Percentiles rank a stretch among this genome's conserved stretches.
These are phyloP conservation scores for Calonectria crousiana DNA, from an alignment of 2,329 filamentous ascomycete species.

Conservation along the genomic window DNA sequence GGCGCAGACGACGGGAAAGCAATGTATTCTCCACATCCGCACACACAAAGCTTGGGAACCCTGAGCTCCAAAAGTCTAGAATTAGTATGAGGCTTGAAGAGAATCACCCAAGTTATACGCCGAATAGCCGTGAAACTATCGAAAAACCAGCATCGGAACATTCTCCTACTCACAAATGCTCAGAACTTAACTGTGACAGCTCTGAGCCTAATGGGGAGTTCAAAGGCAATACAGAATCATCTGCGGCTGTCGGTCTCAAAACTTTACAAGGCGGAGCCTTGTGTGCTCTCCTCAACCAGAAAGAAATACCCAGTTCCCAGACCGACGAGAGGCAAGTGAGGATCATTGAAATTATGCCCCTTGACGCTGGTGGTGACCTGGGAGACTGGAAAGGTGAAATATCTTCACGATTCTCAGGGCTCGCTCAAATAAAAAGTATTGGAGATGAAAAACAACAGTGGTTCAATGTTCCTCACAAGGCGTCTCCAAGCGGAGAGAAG, in stretches of 20 bases:
- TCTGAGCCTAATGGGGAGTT: conserved; percentile 22
- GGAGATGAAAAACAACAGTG: background rate
- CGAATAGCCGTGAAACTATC: background rate
- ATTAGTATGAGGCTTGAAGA: background rate
- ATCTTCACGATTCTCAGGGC: background rate
- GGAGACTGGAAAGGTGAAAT: background rate
- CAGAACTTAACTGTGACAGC: conserved; percentile 7
- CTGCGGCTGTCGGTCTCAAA: background rate
- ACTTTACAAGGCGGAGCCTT: background rate
- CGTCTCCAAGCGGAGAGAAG: conserved; percentile 16
- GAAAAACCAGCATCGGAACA: conserved; percentile 9
- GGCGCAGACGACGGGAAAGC: conserved; percentile 45
- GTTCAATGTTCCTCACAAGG: background rate
- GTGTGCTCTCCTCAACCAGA: conserved; percentile 27
- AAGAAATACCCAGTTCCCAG: conserved; percentile 3
- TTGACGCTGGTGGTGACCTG: background rate
- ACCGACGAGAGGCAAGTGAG: conserved; percentile 26
- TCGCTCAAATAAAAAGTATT: conserved; percentile 33
- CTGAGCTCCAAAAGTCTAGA: background rate
- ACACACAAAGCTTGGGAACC: conserved; percentile 12
- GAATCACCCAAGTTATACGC: background rate
- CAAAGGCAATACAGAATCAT: background rate
- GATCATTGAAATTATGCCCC: conserved; percentile 33
- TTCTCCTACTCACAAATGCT: conserved; percentile 9
- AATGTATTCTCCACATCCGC: conserved; percentile 19